Conservation (phyloP, 192 early-diverging fungal species). For the Cetraspora pellucida region DNA sequence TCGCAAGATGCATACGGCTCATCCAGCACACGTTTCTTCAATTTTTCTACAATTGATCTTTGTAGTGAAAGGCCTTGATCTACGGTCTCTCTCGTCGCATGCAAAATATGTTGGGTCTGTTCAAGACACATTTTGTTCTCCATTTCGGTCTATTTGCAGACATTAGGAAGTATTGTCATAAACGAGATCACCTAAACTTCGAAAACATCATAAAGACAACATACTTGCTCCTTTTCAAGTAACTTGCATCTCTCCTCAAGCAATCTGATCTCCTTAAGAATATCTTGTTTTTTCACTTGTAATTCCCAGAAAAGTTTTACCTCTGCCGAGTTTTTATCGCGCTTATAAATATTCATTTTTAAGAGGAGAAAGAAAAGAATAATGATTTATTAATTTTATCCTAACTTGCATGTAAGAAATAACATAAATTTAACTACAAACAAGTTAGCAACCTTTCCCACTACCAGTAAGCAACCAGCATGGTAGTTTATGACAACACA, state of each 20-base stretch:
- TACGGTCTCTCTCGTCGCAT: conserved; percentile 19
- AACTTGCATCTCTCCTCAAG: conserved; percentile 20
- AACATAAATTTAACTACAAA: not conserved
- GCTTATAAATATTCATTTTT: conserved; percentile 23
- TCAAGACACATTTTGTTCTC: conserved; percentile 16
- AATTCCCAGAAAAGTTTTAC: conserved; percentile 30
- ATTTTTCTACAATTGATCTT: conserved; percentile 25
- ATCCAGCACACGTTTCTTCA: conserved; percentile 19
- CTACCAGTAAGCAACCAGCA: conserved; percentile 18
- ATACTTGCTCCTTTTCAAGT: conserved; percentile 24
- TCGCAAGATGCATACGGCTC: conserved; percentile 13
- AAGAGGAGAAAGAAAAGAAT: conserved; percentile 24
- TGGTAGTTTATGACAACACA: conserved; percentile 12
- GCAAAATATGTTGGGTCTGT: conserved; percentile 25
- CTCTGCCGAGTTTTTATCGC: conserved; percentile 22
- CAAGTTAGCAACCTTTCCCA: conserved; percentile 6
- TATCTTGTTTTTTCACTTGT: conserved; percentile 19
- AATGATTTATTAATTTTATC: conserved; percentile 24
- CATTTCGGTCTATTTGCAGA: conserved; percentile 23
- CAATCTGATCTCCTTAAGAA: conserved; percentile 15
- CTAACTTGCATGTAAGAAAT: conserved; percentile 27
- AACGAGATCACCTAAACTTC: not conserved
- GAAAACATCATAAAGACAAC: conserved; percentile 7
- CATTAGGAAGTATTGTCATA: conserved; percentile 26
- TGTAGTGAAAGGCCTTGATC: conserved; percentile 23